Evolutionary conservation across 2,329 filamentous ascomycete species (phyloP), one percentile per base, ranked within the genome.

Genomic region (Fusarium redolens): DNA sequence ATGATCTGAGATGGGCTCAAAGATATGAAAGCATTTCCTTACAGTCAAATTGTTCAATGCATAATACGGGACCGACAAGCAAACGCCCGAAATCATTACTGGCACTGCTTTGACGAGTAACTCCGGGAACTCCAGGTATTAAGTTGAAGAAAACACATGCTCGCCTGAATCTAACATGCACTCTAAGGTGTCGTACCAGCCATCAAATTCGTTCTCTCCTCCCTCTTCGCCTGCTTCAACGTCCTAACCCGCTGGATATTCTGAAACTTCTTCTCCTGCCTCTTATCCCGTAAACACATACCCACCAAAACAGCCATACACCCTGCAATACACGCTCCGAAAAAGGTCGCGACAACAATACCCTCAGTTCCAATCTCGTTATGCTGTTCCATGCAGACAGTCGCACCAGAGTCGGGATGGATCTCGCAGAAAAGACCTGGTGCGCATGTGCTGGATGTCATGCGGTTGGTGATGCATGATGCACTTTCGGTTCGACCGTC

Each of bases 361-460:
- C 68, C 68, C 14, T 55, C 66, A 0, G 68, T 66, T 2, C 68
- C 68, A 2, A 70, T 43, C 0, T 66, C 61, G 4, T 65, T 48
- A 4, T 70, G 66, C 22, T 54, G 28, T 1, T 48, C n/a, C 68
- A 70, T 70, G 4, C 68, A 70, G 3, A 70, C 66, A 1, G 61
- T 51, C 1, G 45, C 25, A 6, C 68, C 68, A 4, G 68, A 70
- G 25, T 43, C 60, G 7, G 66, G 66, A 7, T 70, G 66, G 1
- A 31, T 61, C 8, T 52, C 28, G 25, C 68, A 70, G 18, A 70
- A 28, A 6, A 70, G 55, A 3, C 66, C 68, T 0, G 68, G 68
- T 0, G 68, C 14, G 25, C 68, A 70, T 0, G 68, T 66, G 40
- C 68, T 70, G 6, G 68, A 70, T 1, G 66, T 70, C 48, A 70